phyloP scores from a whole-genome alignment of 2,329 filamentous ascomycete genomes.

The Bipolaris sorokiniana region DNA sequence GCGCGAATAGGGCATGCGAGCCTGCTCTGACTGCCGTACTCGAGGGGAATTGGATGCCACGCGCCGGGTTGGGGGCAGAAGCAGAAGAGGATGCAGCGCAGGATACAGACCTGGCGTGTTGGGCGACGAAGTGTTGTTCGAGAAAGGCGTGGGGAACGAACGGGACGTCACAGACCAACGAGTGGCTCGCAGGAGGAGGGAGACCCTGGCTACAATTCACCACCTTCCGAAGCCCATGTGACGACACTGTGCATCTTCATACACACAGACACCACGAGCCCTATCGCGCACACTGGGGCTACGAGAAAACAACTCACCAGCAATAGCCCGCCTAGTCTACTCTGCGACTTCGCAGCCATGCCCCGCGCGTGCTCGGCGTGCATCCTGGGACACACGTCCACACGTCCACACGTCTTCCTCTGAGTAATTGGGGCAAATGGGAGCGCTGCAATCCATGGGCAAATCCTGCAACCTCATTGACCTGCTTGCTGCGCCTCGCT shows the following conservation, averaged over 20 bases:
- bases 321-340: background rate
- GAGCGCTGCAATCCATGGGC: slow-evolving; percentile 8
- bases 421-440: background rate
- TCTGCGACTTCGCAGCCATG: background rate
- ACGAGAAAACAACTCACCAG: background rate
- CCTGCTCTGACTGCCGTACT: slow-evolving; percentile 46
- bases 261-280: background rate
- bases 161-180: slow-evolving; percentile 20
- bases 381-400: background rate
- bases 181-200: slow-evolving; percentile 21
- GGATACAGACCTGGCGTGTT: slow-evolving; percentile 29
- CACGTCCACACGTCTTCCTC: background rate
- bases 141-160: slow-evolving; percentile 27
- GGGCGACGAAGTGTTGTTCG: slow-evolving; percentile 34
- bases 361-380: slow-evolving; percentile 10
- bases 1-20: slow-evolving; percentile 26
- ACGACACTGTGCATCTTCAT: slow-evolving; percentile 13
- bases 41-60: slow-evolving; percentile 55
- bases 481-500: slow-evolving; percentile 5
- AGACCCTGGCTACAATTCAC: slow-evolving; percentile 29
- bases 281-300: background rate
- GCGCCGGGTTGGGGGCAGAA: slow-evolving; percentile 21
- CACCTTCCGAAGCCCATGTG: slow-evolving; percentile 14
- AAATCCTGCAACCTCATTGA: slow-evolving; percentile 18
- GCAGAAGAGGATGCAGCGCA: slow-evolving; percentile 14